Conservation (phyloP, 2,329 filamentous ascomycete genomes). For the Colletotrichum phormii region DNA sequence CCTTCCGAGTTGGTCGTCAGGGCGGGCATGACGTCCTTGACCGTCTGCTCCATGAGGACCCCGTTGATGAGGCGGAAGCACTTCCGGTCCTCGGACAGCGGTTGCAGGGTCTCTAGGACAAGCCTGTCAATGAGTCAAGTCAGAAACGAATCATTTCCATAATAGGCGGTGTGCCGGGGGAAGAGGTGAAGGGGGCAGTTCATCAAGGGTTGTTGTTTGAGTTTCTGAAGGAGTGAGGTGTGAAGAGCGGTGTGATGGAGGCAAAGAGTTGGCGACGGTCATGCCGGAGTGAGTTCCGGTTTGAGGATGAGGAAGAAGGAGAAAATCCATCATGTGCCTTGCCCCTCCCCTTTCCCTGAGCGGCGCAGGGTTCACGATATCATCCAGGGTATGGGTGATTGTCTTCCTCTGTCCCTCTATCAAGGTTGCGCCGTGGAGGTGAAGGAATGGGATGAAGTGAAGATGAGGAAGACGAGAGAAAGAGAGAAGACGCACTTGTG, state of each 20-base stretch:
- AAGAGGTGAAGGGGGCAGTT: background rate
- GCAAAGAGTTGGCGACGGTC: background rate
- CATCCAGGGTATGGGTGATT: background rate
- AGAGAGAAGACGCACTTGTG: slow-evolving; percentile 80
- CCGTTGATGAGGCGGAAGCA: slow-evolving; percentile 99
- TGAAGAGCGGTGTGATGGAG: slow-evolving; percentile 32
- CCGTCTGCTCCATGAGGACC: slow-evolving; percentile 92
- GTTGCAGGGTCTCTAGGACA: slow-evolving; percentile 90
- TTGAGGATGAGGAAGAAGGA: background rate
- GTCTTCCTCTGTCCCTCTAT: background rate
- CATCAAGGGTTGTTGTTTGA: background rate
- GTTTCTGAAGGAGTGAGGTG: background rate
- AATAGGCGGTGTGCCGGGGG: slow-evolving; percentile 21
- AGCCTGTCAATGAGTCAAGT: slow-evolving; percentile 67
- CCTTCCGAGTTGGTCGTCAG: slow-evolving; percentile 95
- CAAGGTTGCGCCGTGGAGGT: slow-evolving; percentile 15
- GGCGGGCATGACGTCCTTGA: slow-evolving; percentile 90
- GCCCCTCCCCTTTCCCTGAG: background rate
- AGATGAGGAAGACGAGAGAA: slow-evolving; percentile 9
- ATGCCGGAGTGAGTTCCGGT: slow-evolving; percentile 35
- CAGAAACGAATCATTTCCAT: background rate
- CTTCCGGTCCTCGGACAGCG: slow-evolving; percentile 86
- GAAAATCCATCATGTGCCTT: slow-evolving; percentile 1
- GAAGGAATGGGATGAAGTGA: slow-evolving; percentile 9
- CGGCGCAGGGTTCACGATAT: background rate